phyloP scores from a whole-genome alignment of 2,329 filamentous ascomycete species.

The Aulographum hederae region DNA sequence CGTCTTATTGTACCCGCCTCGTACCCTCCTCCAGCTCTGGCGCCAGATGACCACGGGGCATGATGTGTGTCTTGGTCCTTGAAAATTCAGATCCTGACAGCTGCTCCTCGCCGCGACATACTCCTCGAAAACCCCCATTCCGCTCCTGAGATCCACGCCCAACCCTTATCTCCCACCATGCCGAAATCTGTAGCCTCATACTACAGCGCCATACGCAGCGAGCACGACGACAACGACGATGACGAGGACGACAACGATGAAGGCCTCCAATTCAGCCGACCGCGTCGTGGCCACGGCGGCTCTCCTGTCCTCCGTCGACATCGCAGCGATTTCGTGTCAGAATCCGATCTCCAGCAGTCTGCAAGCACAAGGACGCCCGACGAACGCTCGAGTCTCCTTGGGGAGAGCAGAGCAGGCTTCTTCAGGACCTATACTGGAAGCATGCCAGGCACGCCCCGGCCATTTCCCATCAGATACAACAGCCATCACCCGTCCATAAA shows the following conservation, averaged over 20 bases:
- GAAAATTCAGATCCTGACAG: too few relatives aligned
- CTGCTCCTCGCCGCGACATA: too few relatives aligned
- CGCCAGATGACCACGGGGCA: too few relatives aligned
- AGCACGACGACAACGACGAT: constrained; percentile 15
- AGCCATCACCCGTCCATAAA: constrained; percentile 12
- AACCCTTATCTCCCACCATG: too few relatives aligned
- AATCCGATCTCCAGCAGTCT: constrained; percentile 17
- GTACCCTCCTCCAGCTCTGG: too few relatives aligned
- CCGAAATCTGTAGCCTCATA: constrained; percentile 15
- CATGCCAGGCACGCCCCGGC: constrained; percentile 22
- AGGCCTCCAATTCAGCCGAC: constrained; percentile 10
- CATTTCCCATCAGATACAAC: constrained; percentile 17
- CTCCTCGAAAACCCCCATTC: too few relatives aligned
- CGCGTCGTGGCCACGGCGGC: constrained; percentile 14
- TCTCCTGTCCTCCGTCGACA: constrained; percentile 15
- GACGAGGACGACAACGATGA: constrained; percentile 12
- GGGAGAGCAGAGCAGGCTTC: too few relatives aligned
- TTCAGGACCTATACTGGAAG: too few relatives aligned
- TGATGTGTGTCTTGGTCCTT: too few relatives aligned
- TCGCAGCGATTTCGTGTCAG: constrained; percentile 12
- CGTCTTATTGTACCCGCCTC: too few relatives aligned
- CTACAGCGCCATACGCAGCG: constrained; percentile 8
- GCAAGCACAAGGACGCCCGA: constrained; percentile 13
- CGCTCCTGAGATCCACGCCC: too few relatives aligned
- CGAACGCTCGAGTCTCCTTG: constrained; percentile 30